These are phyloP conservation scores for Conticribra weissflogii DNA, from an alignment of 108 stramenopile genomes.

Conservation along the genomic window DNA sequence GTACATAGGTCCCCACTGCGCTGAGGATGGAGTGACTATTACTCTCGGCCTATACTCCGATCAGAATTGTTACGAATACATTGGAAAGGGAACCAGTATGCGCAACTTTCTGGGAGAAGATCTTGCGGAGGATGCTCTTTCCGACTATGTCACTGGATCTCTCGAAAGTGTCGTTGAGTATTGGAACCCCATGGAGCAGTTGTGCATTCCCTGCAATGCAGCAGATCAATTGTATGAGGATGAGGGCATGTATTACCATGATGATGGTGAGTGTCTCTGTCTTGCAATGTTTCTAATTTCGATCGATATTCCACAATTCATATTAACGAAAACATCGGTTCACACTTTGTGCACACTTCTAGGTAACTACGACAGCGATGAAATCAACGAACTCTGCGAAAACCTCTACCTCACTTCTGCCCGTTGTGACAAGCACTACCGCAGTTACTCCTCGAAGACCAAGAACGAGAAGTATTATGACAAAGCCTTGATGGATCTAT, in stretches of 20 bases:
- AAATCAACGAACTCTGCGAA: conserved; percentile 60
- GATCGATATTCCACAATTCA: no score
- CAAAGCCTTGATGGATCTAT: conserved; percentile 41
- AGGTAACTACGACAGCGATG: conserved; percentile 35
- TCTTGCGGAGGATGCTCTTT: conserved; percentile 12
- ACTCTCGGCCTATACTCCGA: conserved; percentile 74
- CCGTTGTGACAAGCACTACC: conserved; percentile 72
- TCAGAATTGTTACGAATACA: conserved; percentile 68
- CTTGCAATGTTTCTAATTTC: conserved; percentile 15
- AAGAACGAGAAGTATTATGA: conserved; percentile 33
- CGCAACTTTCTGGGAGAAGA: conserved; percentile 32
- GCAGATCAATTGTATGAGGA: neutral
- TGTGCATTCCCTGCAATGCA: neutral
- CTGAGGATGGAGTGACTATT: conserved; percentile 58
- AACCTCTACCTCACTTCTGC: conserved; percentile 64
- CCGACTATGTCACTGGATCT: conserved; percentile 34
- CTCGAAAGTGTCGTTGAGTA: conserved; percentile 8
- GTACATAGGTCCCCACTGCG: conserved; percentile 80
- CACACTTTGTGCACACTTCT: no score
- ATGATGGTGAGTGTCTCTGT: neutral
- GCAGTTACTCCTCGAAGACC: conserved; percentile 28
- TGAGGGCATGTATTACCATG: neutral
- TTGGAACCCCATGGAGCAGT: neutral
- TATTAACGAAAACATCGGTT: no score
- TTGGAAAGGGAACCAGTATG: conserved; percentile 39